Evolutionary conservation across 257 asterid species (phyloP).

Genomic region (Cynanchum wilfordii): DNA sequence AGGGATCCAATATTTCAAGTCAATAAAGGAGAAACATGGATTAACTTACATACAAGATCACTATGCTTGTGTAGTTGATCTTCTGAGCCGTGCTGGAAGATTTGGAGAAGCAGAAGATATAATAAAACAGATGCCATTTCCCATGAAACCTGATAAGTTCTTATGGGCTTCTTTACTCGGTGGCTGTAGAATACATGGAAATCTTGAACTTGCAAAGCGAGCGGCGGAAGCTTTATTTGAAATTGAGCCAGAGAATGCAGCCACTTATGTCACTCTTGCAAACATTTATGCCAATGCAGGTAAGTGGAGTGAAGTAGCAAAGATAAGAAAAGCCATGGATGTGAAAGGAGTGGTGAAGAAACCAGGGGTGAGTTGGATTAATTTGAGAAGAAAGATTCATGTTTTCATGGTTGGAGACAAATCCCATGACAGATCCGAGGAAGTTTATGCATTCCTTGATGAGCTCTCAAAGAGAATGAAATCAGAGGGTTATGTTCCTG

Average conservation of each 20-base stretch:
- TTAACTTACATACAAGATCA: conserved; percentile 3
- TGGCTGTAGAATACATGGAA: conserved; percentile 12
- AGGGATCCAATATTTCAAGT: conserved; percentile 1
- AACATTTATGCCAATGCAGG: conserved; percentile 15
- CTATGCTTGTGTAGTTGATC: conserved; percentile 11
- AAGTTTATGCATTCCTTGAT: background rate
- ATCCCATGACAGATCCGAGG: background rate
- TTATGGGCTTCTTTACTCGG: conserved; percentile 15
- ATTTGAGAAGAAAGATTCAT: conserved; percentile 3
- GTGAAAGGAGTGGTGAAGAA: conserved; percentile 10
- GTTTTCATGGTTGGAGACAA: conserved; percentile 14
- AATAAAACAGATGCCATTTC: conserved; percentile 1
- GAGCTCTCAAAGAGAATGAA: conserved; percentile 14
- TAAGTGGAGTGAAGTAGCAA: conserved; percentile 9
- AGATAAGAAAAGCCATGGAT: conserved; percentile 7
- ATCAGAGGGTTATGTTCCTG: conserved; percentile 10
- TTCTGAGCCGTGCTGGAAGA: conserved; percentile 14
- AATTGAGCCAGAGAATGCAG: conserved; percentile 12
- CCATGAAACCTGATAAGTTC: conserved; percentile 13
- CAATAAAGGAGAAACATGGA: conserved; percentile 17
- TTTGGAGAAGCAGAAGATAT: conserved; percentile 10
- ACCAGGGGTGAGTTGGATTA: conserved; percentile 14
- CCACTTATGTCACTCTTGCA: conserved; percentile 15
- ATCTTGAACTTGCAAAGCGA: conserved; percentile 10
- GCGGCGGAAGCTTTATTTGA: conserved; percentile 12